These are phyloP conservation scores for Vanrija sp. DNA, from an alignment of 1,284 basidiomycete species.

Conservation along the genomic window DNA sequence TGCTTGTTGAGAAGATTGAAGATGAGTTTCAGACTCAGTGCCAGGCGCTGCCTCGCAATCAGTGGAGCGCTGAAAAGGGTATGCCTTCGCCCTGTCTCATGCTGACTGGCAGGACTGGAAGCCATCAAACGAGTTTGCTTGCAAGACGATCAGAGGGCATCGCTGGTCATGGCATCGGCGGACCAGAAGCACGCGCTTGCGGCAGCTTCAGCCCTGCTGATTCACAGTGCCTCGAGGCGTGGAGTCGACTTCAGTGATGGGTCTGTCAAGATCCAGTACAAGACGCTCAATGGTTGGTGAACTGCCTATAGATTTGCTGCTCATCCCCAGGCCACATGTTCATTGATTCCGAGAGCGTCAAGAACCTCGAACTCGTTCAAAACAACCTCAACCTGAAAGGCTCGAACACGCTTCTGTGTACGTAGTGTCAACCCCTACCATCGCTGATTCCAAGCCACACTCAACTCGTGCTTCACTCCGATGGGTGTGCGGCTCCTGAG, in stretches of 20 bases:
- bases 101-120: constrained; percentile 59
- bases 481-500: constrained; percentile 79
- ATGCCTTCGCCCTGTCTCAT: neutral
- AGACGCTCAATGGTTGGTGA: constrained; percentile 59
- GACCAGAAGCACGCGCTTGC: constrained; percentile 87
- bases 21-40: constrained; percentile 69
- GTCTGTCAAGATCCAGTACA: constrained; percentile 74
- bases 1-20: constrained; percentile 66
- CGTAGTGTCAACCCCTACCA: constrained; percentile 9
- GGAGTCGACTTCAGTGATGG: constrained; percentile 65
- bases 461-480: constrained; percentile 79
- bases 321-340: constrained; percentile 70
- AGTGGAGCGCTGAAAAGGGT: constrained; percentile 72
- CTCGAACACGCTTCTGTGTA: constrained; percentile 69
- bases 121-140: constrained; percentile 71
- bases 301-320: constrained; percentile 1
- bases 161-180: constrained; percentile 65
- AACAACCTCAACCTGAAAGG: constrained; percentile 66
- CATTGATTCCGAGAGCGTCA: constrained; percentile 81
- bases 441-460: constrained; percentile 45
- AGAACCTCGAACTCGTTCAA: constrained; percentile 78
- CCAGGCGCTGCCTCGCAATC: constrained; percentile 65
- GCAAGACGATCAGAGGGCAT: constrained; percentile 69
- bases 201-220: constrained; percentile 78
- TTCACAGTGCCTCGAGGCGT: constrained; percentile 64